A percentile compares a stretch with the other conserved stretches of the same genome.
These are phyloP conservation scores for Pseudogymnoascus sp. DNA, from an alignment of 2,329 filamentous ascomycete genomes.

Conservation along the genomic window DNA sequence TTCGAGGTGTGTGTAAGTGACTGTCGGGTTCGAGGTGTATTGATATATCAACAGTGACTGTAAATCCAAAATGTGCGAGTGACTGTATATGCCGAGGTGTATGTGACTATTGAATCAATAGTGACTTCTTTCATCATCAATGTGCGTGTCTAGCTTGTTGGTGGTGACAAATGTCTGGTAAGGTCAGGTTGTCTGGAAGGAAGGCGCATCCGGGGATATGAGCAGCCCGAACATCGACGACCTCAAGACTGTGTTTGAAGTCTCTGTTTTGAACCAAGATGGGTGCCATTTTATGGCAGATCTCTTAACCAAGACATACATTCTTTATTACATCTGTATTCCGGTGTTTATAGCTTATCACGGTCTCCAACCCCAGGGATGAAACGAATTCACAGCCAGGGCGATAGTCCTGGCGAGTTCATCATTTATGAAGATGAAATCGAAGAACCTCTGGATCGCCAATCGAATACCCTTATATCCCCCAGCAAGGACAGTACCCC, in stretches of 20 bases:
- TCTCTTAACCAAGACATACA: not conserved
- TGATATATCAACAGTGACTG: not conserved
- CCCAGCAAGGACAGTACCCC: slow-evolving; percentile 19
- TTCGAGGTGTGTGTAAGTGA: not conserved
- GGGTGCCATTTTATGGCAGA: not conserved
- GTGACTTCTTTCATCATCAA: not conserved
- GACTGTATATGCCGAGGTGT: not conserved
- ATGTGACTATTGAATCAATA: not conserved
- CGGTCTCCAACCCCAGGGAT: slow-evolving; percentile 13
- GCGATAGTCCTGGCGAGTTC: slow-evolving; percentile 8
- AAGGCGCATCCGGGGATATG: not conserved
- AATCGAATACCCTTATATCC: not conserved
- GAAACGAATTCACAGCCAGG: slow-evolving; percentile 18
- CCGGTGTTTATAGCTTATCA: not conserved
- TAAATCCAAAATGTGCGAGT: not conserved
- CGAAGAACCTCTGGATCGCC: slow-evolving; percentile 8
- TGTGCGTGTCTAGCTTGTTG: not conserved
- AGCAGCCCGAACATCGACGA: not conserved
- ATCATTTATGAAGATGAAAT: slow-evolving; percentile 10
- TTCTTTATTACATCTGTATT: not conserved
- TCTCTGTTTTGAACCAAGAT: not conserved
- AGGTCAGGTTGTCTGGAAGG: not conserved
- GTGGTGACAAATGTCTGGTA: not conserved
- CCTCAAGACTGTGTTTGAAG: not conserved
- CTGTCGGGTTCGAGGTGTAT: too few relatives aligned